Conservation (phyloP, 2,329 filamentous ascomycete species). For the Curvularia verruculosa region DNA sequence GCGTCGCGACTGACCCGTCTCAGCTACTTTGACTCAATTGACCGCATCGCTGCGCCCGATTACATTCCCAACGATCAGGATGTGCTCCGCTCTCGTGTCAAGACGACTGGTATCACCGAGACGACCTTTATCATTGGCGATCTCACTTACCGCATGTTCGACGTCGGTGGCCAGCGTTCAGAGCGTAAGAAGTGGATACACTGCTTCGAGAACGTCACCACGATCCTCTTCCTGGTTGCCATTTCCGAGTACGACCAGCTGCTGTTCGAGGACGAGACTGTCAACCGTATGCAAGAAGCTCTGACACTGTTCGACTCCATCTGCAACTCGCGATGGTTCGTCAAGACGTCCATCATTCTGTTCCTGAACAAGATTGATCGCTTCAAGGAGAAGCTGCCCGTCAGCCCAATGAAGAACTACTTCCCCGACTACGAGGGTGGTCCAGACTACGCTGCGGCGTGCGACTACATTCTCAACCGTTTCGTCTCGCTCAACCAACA, state of each 20-base stretch:
- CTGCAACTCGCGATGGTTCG: slow-evolving; percentile 74
- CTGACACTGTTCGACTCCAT: slow-evolving; percentile 74
- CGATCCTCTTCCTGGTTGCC: slow-evolving; percentile 93
- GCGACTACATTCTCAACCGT: slow-evolving; percentile 98
- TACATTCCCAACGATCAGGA: slow-evolving; percentile 97
- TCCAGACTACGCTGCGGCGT: slow-evolving; percentile 92
- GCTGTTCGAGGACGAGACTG: slow-evolving; percentile 93
- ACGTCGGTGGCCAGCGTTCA: slow-evolving; percentile 88
- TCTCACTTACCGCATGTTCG: slow-evolving; percentile 95
- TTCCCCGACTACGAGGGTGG: slow-evolving; percentile 82
- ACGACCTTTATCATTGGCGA: slow-evolving; percentile 95
- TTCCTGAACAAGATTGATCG: slow-evolving; percentile 79
- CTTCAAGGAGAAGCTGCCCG: slow-evolving; percentile 75
- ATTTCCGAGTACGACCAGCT: slow-evolving; percentile 98
- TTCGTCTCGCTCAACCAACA: slow-evolving; percentile 99
- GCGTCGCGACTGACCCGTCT: slow-evolving; percentile 22
- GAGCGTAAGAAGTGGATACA: slow-evolving; percentile 98
- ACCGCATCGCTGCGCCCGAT: slow-evolving; percentile 86
- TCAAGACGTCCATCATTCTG: slow-evolving; percentile 74
- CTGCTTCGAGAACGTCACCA: slow-evolving; percentile 91
- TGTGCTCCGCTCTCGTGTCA: slow-evolving; percentile 92
- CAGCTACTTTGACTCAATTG: slow-evolving; percentile 95
- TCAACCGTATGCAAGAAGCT: slow-evolving; percentile 75
- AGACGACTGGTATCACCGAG: slow-evolving; percentile 96
- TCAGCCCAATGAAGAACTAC: slow-evolving; percentile 77